Evolutionary conservation across 345 rosid genomes (phyloP).

Genomic region (Bruguiera sexangula): DNA sequence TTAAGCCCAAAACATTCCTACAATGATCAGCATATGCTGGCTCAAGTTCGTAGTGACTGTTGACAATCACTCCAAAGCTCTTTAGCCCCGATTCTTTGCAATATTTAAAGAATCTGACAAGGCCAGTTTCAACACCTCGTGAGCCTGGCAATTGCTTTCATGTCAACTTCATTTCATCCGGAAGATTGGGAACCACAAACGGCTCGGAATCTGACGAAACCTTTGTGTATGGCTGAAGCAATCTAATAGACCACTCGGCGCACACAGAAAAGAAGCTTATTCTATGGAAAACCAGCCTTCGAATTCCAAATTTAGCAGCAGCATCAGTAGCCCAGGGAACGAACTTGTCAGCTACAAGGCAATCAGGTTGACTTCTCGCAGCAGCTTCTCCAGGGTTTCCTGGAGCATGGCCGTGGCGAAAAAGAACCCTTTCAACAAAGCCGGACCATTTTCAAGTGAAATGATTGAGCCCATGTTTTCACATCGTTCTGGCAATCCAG

Average conservation of each 20-base stretch:
- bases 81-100: constrained; percentile 35
- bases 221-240: constrained; percentile 19
- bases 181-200: constrained; percentile 33
- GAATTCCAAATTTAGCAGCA: constrained; percentile 32
- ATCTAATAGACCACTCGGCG: background rate
- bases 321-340: constrained; percentile 33
- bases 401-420: constrained; percentile 18
- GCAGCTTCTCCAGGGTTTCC: constrained; percentile 26
- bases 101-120: constrained; percentile 18
- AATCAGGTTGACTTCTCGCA: constrained; percentile 23
- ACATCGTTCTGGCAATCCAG: constrained; percentile 27
- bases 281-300: constrained; percentile 37
- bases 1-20: constrained; percentile 35
- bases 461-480: constrained; percentile 1
- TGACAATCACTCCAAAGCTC: constrained; percentile 61
- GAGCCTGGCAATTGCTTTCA: constrained; percentile 11
- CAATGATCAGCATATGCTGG: constrained; percentile 43
- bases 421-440: background rate
- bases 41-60: constrained; percentile 76
- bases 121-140: background rate
- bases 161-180: constrained; percentile 25
- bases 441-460: background rate
- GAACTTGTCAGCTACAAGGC: constrained; percentile 29
- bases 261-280: constrained; percentile 23
- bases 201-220: constrained; percentile 31